Evolutionary conservation across 2,329 filamentous ascomycete species (phyloP), one percentile per base, ranked within the genome.

Genomic region (Penicillium nordicum): DNA sequence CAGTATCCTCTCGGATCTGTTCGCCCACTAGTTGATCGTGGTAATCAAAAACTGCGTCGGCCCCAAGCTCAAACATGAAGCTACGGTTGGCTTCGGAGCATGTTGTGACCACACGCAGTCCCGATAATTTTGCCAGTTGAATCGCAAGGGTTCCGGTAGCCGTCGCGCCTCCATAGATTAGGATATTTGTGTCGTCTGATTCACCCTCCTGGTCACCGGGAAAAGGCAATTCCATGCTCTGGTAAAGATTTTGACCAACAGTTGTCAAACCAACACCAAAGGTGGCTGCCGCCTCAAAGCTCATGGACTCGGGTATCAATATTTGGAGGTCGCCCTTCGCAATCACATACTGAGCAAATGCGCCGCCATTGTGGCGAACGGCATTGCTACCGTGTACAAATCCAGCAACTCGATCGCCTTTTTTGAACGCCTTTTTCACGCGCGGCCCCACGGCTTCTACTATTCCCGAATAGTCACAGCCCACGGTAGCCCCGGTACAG

Each of bases 291-390:
- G 81, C 77, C 57, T 82, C 78, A 53, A 79, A 78, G 34, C 71
- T 76, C 57, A 84, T 60, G 44, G 63, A 69, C 6, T 79, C 74
- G 0, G 80, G 76, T 10, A 84, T 69, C 48, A 74, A 74, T 25
- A 79, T 69, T 52, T 76, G 71, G 1, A 82, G 58, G 50, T 80
- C 79, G 4, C 72, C 80, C 60, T 81, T 83, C 4, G 74, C 79
- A 11, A 79, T 73, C 51, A 79, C 71, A 61, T 81, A 80, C 51
- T 84, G 75, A 7, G 78, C 80, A 62, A 84, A 85, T 2, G 77
- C 75, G 6, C 82, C 83, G 54, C 79, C 75, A 42, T 79, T 74
- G 18, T 69, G 71, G 37, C 77, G 61, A 11, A 65, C 63, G n/a
- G 62, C 60, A 57, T 70, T 70, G 55, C 65, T 66, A 54, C 83